Conservation (phyloP, 2,329 filamentous ascomycete genomes). For the Talaromyces sp. region DNA sequence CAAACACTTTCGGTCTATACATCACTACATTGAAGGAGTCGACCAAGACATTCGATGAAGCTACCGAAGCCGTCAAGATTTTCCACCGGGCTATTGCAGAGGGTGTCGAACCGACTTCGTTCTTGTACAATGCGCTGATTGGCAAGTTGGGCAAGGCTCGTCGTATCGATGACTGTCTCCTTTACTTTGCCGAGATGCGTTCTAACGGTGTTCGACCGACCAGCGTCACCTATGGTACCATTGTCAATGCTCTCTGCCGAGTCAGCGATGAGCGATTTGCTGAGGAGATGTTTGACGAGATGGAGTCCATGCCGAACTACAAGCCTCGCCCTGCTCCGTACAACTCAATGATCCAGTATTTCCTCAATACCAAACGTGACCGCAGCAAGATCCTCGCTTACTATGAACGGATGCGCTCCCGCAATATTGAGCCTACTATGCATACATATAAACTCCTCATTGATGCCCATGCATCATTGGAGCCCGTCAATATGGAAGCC, state of each 20-base stretch:
- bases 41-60: slow-evolving; percentile 96
- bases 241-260: slow-evolving; percentile 95
- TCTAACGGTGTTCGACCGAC: slow-evolving; percentile 88
- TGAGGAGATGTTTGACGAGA: slow-evolving; percentile 96
- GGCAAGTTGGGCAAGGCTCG: slow-evolving; percentile 97
- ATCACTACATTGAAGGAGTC: slow-evolving; percentile 99
- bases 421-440: slow-evolving; percentile 82
- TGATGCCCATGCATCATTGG: slow-evolving; percentile 89
- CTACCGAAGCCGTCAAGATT: slow-evolving; percentile 93
- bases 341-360: slow-evolving; percentile 99
- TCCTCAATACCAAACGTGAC: slow-evolving; percentile 94
- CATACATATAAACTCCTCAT: slow-evolving; percentile 98
- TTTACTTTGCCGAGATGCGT: slow-evolving; percentile 98
- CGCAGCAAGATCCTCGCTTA: slow-evolving; percentile 90
- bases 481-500: slow-evolving; percentile 82
- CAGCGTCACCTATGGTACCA: slow-evolving; percentile 95
- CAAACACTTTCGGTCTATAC: slow-evolving; percentile 97
- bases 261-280: slow-evolving; percentile 98
- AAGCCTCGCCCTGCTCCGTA: slow-evolving; percentile 95
- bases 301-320: slow-evolving; percentile 99
- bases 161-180: slow-evolving; percentile 95
- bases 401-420: slow-evolving; percentile 88
- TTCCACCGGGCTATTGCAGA: slow-evolving; percentile 92
- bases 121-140: slow-evolving; percentile 96
- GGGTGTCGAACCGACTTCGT: slow-evolving; percentile 92